Evolutionary conservation across 148 eudicot species (phyloP).

Genomic region (Chenopodium album): DNA sequence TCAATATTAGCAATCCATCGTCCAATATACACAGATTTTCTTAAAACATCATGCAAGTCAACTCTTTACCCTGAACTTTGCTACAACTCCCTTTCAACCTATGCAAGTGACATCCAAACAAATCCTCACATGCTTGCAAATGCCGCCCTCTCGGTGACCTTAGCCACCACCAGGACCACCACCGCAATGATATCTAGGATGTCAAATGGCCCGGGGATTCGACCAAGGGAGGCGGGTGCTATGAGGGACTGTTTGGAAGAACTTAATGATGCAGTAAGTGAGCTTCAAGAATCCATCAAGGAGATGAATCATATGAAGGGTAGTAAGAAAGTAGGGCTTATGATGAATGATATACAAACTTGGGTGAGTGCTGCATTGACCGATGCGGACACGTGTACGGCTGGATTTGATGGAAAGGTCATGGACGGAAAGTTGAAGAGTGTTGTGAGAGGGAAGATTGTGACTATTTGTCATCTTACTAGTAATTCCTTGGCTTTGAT

Average conservation of each 20-base stretch:
- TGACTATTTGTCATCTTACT: constrained; percentile 40
- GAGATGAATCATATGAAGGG: constrained; percentile 34
- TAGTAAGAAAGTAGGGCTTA: constrained; percentile 12
- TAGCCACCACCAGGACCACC: constrained; percentile 40
- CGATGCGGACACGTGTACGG: constrained; percentile 43
- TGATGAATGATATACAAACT: constrained; percentile 45
- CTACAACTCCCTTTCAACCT: constrained; percentile 45
- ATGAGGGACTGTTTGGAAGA: constrained; percentile 43
- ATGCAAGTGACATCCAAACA: constrained; percentile 40
- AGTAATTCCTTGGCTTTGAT: constrained; percentile 55
- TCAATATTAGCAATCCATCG: constrained; percentile 16
- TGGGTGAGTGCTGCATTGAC: constrained; percentile 59
- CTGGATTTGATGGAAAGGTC: constrained; percentile 35
- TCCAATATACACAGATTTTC: constrained; percentile 30
- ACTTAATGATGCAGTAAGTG: constrained; percentile 30
- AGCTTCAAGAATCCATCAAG: constrained; percentile 31
- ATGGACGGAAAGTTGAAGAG: constrained; percentile 36
- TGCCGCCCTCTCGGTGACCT: constrained; percentile 44
- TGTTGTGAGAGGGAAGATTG: constrained; percentile 29
- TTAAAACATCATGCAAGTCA: constrained; percentile 40
- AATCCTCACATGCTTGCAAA: constrained; percentile 41
- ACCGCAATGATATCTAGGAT: constrained; percentile 31
- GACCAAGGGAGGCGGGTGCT: constrained; percentile 33
- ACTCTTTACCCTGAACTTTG: constrained; percentile 57
- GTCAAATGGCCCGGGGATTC: constrained; percentile 27